Base-by-base conservation (phyloP, 768 basidiomycete genomes). In the Pleurotus pulmonarius region DNA sequence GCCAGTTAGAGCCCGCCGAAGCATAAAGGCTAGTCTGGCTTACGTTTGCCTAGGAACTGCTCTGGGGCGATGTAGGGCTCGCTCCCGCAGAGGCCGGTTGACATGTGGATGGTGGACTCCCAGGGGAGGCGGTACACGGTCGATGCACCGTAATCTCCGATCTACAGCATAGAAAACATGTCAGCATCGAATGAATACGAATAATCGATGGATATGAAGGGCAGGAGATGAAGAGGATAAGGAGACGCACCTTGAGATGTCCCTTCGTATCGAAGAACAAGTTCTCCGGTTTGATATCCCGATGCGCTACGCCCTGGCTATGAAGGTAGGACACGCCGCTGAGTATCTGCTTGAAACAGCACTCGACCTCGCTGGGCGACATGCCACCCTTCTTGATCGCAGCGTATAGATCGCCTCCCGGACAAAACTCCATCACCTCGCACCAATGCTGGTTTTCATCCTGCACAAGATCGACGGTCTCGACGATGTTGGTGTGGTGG, bases 391-490 rank as follows among this genome's bases (percentile, higher is more conserved):
- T 94, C 84, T 98, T 98, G 75, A 99, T 99, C 38, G 94, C 96
- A 24, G 95, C 95, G 69, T 99, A 99, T 37, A 99, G 79, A 74
- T 99, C 96, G 2, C 96, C 96, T 44, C 97, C 97, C 3, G 94
- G 94, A 67, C 96, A 99, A 69, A 94, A 99, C 71, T 98, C 97
- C 96, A 99, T 98, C 46, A 99, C 96, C 70, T 98, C 97, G 67
- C 96, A 99, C 96, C 96, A 99, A 66, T 94, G 87, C 60, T 92
- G 87, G 60, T 76, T 83, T 73, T 99, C 96, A 71, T 99, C 97
- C 65, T 99, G 97, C n/a, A 99, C 90, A 58, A 99, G 86, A 70
- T 99, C 96, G 57, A 99, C 96, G 5, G 96, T 99, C 76, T 98
- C 95, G 67, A 98, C 95, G 64, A 98, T 83, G 69, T 98, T 98